phyloP scores from a whole-genome alignment of 176 grass and related monocot species.

The Thinopyrum elongatum region DNA sequence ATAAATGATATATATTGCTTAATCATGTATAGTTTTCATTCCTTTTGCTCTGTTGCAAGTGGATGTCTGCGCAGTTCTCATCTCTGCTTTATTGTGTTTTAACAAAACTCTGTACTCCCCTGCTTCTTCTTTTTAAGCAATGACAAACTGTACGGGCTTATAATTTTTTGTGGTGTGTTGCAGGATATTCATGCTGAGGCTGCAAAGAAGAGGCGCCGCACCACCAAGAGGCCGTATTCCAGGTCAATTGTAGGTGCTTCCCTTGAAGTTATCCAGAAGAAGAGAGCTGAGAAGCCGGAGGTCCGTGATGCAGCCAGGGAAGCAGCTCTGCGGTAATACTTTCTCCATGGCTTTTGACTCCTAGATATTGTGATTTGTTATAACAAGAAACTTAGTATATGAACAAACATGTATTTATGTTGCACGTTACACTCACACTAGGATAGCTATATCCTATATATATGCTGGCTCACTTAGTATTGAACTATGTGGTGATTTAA shows the following conservation, averaged over 20 bases:
- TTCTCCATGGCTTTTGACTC: background rate
- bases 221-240: constrained; percentile 41
- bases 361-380: background rate
- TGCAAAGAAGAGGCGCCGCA: constrained; percentile 38
- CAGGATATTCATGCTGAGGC: constrained; percentile 43
- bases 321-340: constrained; percentile 39
- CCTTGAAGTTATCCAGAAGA: constrained; percentile 45
- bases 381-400: background rate
- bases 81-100: background rate
- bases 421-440: background rate
- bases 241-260: constrained; percentile 43
- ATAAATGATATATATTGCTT: background rate
- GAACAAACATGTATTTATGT: background rate
- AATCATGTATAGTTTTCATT: background rate
- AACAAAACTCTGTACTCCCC: no score
- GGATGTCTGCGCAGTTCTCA: background rate
- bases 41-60: background rate
- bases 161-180: background rate
- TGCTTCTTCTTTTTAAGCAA: no score
- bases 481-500: background rate
- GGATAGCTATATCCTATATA: background rate
- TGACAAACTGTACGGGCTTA: background rate
- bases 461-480: background rate
- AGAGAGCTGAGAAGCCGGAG: constrained; percentile 43
- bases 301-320: constrained; percentile 44